phyloP scores from a whole-genome alignment of 2,329 filamentous ascomycete species.

The Ophiocordyceps australis region DNA sequence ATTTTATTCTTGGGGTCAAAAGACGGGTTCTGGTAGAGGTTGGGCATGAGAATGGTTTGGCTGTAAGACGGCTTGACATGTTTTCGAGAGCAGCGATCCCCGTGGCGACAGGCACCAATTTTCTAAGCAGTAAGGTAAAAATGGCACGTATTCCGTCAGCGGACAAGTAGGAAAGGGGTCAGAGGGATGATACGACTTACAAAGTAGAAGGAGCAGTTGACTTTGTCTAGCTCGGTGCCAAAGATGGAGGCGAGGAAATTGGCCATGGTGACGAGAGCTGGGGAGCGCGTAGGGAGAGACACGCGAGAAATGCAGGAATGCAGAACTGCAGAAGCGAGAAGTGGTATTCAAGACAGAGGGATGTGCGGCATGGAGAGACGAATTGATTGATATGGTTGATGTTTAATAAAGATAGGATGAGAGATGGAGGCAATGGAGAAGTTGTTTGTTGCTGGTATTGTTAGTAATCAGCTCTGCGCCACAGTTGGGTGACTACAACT shows the following conservation, averaged over 20 bases:
- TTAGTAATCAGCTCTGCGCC: too few relatives aligned
- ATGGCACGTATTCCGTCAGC: too few relatives aligned
- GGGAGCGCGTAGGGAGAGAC: slow-evolving; percentile 1
- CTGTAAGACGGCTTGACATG: slow-evolving; percentile 98
- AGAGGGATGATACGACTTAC: slow-evolving; percentile 9
- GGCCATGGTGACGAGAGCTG: slow-evolving; percentile 70
- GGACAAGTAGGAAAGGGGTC: too few relatives aligned
- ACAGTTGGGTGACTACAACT: too few relatives aligned
- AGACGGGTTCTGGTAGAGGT: slow-evolving; percentile 96
- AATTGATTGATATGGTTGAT: too few relatives aligned
- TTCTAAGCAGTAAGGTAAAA: too few relatives aligned
- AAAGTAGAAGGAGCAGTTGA: slow-evolving; percentile 96
- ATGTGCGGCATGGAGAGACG: too few relatives aligned
- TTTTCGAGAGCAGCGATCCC: slow-evolving; percentile 93
- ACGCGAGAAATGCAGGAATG: slow-evolving; percentile 1
- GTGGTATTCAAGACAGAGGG: too few relatives aligned
- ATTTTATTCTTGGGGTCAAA: slow-evolving; percentile 96
- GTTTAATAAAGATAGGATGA: too few relatives aligned
- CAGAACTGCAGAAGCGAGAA: slow-evolving; percentile 1
- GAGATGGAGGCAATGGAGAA: too few relatives aligned
- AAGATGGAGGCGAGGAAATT: slow-evolving; percentile 99
- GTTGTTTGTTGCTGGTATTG: too few relatives aligned
- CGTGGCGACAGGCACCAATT: slow-evolving; percentile 96
- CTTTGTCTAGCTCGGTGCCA: slow-evolving; percentile 98
- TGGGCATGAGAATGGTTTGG: slow-evolving; percentile 93